Conservation (phyloP, 352 stramenopile species). For the Phytopythium boreale region DNA sequence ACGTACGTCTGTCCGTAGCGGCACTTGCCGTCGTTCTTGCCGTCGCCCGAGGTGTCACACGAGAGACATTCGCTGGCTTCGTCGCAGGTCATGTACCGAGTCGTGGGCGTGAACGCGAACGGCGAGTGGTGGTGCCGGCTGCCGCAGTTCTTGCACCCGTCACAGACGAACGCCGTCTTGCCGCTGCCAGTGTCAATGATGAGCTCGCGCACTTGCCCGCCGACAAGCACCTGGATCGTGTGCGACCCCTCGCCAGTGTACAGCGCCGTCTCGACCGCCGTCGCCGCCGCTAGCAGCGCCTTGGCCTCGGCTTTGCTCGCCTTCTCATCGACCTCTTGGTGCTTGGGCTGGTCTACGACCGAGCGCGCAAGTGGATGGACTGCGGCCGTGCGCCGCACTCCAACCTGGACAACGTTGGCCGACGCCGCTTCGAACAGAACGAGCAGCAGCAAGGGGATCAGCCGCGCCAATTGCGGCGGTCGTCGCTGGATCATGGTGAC, state of each 20-base stretch:
- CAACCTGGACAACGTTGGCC: not conserved
- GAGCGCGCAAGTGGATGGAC: not conserved
- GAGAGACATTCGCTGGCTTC: conserved; percentile 16
- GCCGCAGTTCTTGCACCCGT: conserved; percentile 88
- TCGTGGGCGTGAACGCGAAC: conserved; percentile 48
- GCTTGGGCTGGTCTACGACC: not conserved
- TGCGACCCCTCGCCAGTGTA: conserved; percentile 58
- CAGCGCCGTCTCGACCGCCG: conserved; percentile 36
- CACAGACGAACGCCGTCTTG: conserved; percentile 95
- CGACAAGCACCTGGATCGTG: conserved; percentile 65
- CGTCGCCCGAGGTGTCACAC: conserved; percentile 31
- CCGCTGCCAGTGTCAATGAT: conserved; percentile 97
- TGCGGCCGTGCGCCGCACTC: not conserved
- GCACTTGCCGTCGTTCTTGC: conserved; percentile 65
- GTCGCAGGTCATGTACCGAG: conserved; percentile 49
- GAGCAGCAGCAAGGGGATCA: not conserved
- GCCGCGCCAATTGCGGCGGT: not conserved
- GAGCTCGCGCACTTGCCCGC: conserved; percentile 68
- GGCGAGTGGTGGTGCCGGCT: conserved; percentile 77
- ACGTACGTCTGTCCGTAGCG: conserved; percentile 92
- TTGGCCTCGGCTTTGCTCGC: not conserved
- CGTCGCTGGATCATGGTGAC: not conserved
- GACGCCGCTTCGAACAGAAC: not conserved
- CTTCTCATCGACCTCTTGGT: not conserved
- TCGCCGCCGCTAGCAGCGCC: not conserved